phyloP scores from a whole-genome alignment of 257 asterid genomes.

The Lycium barbarum region DNA sequence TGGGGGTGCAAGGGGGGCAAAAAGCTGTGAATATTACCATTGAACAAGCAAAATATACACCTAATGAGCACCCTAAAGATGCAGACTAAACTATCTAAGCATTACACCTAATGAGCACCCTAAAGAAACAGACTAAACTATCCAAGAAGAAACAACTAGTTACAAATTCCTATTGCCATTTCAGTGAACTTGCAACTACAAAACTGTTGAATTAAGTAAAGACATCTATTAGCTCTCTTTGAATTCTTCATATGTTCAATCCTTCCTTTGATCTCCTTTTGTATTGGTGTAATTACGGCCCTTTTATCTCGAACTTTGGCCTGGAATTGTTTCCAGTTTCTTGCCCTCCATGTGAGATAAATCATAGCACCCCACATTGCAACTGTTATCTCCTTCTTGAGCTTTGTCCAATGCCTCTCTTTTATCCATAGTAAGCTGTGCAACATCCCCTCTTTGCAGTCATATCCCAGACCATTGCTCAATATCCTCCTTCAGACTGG shows the following conservation, averaged over 20 bases:
- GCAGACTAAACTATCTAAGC: background rate
- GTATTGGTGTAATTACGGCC: background rate
- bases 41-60: background rate
- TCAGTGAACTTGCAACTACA: background rate
- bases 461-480: too few relatives aligned
- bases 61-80: background rate
- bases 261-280: background rate
- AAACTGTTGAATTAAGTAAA: background rate
- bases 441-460: too few relatives aligned
- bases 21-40: background rate
- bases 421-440: too few relatives aligned
- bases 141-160: background rate
- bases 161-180: background rate
- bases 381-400: too few relatives aligned
- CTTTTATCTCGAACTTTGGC: background rate
- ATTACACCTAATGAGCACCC: background rate
- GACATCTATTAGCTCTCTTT: background rate
- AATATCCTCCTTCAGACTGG: too few relatives aligned
- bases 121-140: background rate
- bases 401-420: too few relatives aligned
- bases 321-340: background rate
- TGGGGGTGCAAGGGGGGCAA: too few relatives aligned
- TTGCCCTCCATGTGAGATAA: background rate
- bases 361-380: background rate
- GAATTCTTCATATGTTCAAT: background rate